Base-by-base conservation (phyloP, 768 basidiomycete species). In the Mycena galericulata region DNA sequence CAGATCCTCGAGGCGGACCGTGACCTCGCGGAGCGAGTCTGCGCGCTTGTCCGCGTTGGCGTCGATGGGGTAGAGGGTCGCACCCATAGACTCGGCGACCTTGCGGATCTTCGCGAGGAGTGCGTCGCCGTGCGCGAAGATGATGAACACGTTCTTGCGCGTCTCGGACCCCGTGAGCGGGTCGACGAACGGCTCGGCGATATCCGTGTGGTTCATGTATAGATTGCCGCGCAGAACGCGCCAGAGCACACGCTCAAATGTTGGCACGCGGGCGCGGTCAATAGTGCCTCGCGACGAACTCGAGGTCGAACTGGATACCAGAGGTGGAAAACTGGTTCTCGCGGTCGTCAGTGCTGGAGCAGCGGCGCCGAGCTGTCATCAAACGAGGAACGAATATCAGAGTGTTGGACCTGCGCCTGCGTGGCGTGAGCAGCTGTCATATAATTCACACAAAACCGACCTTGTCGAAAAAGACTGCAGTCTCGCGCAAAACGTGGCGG, bases 141-240 rank as follows among this genome's bases (percentile, higher is more conserved):
- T 99, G 82, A 99, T 97, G 84, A 99, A 99, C 43, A 99, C 98
- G 74, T 98, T 96, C 88, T 99, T 99, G 83, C 93, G 89, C 24
- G 93, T 93, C 82, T 97, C 94, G 22, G 81, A 83, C 38, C 92
- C 92, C 0, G 94, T 94, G 24, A 85, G 86, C 17, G 96, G 93
- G 76, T 99, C 95, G 64, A 95, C 86, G 74, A 99, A 98, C 8
- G 95, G 93, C 72, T 97, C 95, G 41, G 88, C 86, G 73, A 99
- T 99, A 80, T 99, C 97, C 60, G 92, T 94, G 79, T 96, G 92
- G 81, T 98, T 99, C 97, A 99, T 99, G 84, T 97, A 99, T 24
- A 99, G 85, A 78, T 99, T 99, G 55, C 98, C 98, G 66, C 98
- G 92, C 22, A 99, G 87, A 36, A 99, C 95, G 73, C 98, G 94